These are phyloP conservation scores for Isochrysis galbana DNA, from an alignment of 78 protist species.

Conservation along the genomic window DNA sequence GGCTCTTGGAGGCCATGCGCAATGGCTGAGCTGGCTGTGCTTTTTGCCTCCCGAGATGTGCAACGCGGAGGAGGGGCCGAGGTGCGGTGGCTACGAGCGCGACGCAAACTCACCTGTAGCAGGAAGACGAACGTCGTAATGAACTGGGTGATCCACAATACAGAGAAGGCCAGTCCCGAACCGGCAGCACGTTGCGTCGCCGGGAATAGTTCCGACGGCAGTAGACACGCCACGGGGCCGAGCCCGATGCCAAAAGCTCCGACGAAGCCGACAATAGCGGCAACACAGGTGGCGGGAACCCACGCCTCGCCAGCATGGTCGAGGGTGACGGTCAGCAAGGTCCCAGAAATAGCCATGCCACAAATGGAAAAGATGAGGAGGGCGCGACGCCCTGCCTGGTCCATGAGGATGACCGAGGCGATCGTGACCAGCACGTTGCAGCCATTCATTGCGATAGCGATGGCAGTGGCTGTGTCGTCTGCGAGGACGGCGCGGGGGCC, in stretches of 20 bases:
- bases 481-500: background rate
- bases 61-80: too few species aligned
- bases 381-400: background rate
- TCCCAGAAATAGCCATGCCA: too few species aligned
- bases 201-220: background rate
- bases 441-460: background rate
- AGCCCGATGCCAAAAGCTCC: background rate
- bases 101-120: background rate
- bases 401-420: background rate
- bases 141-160: background rate
- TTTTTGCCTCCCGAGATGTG: too few species aligned
- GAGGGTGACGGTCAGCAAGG: background rate
- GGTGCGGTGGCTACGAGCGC: too few species aligned
- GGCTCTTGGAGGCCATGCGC: too few species aligned
- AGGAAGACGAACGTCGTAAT: background rate
- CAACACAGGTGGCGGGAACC: background rate
- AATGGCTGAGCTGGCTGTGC: too few species aligned
- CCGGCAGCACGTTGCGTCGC: background rate
- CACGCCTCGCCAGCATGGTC: background rate
- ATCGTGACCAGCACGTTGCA: background rate
- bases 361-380: background rate
- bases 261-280: background rate
- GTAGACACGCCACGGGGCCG: background rate
- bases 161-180: background rate
- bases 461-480: background rate